A percentile compares a stretch with the other conserved stretches of the same genome.
Conservation (phyloP, 192 early-diverging fungal genomes). For the Coemansia biformis region DNA sequence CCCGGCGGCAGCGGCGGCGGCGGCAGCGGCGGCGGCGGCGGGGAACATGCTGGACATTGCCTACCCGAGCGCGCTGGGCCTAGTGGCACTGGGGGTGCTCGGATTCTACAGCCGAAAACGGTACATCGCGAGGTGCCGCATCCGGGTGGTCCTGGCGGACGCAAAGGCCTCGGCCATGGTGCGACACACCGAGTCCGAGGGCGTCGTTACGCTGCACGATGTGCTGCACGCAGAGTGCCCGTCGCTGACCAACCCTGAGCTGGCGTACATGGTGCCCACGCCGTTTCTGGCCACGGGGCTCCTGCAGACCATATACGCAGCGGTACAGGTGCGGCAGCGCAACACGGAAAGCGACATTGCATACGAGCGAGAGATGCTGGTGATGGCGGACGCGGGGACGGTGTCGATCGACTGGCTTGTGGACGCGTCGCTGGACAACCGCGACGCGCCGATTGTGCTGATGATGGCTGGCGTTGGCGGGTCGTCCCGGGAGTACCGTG, state of each 20-base stretch:
- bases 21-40: neutral
- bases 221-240: conserved; percentile 48
- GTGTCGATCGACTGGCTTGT: conserved; percentile 83
- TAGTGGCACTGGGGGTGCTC: conserved; percentile 16
- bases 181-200: conserved; percentile 23
- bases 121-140: conserved; percentile 33
- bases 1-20: too few species aligned
- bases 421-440: conserved; percentile 26
- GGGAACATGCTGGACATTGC: conserved; percentile 15
- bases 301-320: conserved; percentile 60
- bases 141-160: conserved; percentile 24
- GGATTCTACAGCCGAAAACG: conserved; percentile 12
- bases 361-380: conserved; percentile 49
- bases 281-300: conserved; percentile 70
- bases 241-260: conserved; percentile 51
- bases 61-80: conserved; percentile 17
- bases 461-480: conserved; percentile 88
- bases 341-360: conserved; percentile 16
- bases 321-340: conserved; percentile 41
- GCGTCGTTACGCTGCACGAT: conserved; percentile 28
- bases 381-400: conserved; percentile 76
- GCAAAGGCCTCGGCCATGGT: conserved; percentile 32
- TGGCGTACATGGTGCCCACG: conserved; percentile 64
- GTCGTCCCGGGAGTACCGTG: conserved; percentile 84
- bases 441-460: conserved; percentile 63